Conservation (phyloP, 139 green algal species). For the Edaphochlamys debaryana region DNA sequence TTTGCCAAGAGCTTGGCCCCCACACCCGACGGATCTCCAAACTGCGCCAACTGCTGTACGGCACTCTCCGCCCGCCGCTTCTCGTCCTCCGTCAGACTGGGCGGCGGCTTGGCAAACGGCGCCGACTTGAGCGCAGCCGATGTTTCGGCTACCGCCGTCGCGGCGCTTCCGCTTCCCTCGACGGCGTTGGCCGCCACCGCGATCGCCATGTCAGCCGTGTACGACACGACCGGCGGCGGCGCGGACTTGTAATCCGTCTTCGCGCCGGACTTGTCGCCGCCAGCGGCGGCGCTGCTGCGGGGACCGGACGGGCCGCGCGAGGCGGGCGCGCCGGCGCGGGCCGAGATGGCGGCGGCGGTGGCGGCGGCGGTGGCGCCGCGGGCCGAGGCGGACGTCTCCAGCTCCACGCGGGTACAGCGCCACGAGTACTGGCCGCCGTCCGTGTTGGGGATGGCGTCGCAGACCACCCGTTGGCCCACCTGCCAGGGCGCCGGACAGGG, state of each 20-base stretch:
- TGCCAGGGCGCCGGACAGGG: conserved; percentile 12
- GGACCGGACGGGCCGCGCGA: background rate
- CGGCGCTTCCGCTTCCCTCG: conserved; percentile 9
- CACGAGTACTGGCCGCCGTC: conserved; percentile 71
- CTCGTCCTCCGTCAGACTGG: conserved; percentile 51
- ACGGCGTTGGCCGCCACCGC: conserved; percentile 58
- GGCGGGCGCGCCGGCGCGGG: background rate
- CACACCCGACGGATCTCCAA: conserved; percentile 64
- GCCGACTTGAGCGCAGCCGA: conserved; percentile 21
- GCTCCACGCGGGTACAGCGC: conserved; percentile 57
- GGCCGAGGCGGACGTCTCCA: conserved; percentile 2
- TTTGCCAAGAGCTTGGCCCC: conserved; percentile 73
- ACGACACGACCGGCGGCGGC: conserved; percentile 54
- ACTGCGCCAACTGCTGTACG: conserved; percentile 47
- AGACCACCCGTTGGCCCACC: conserved; percentile 62
- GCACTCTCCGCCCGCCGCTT: conserved; percentile 43
- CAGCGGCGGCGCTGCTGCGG: background rate
- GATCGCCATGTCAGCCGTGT: conserved; percentile 64
- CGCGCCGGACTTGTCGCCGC: background rate
- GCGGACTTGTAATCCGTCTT: conserved; percentile 55
- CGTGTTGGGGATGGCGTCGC: conserved; percentile 65
- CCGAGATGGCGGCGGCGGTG: conserved; percentile 2
- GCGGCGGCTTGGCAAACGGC: conserved; percentile 18
- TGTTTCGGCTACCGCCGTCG: conserved; percentile 1
- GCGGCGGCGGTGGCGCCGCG: background rate